phyloP scores from a whole-genome alignment of 2,329 filamentous ascomycete genomes.

The Fusarium austroafricanum region DNA sequence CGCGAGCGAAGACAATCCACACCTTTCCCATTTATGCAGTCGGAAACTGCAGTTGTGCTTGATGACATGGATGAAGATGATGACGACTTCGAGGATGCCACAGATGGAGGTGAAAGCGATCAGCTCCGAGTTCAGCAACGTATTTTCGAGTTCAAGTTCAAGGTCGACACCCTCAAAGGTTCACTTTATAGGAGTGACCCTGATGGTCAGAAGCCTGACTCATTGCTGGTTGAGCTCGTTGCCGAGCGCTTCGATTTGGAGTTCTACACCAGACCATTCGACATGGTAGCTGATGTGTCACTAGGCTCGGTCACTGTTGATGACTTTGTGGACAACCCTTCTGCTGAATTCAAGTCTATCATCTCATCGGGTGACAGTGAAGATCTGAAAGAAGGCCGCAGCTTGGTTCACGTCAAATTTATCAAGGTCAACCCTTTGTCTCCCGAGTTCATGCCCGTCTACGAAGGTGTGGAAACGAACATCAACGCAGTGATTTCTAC shows the following conservation, averaged over 20 bases:
- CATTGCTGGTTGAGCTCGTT: slow-evolving; percentile 88
- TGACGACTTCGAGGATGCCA: slow-evolving; percentile 74
- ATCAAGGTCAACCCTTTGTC: slow-evolving; percentile 89
- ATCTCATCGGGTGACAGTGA: slow-evolving; percentile 83
- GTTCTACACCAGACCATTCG: slow-evolving; percentile 88
- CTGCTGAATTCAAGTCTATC: slow-evolving; percentile 95
- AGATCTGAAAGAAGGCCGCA: slow-evolving; percentile 80
- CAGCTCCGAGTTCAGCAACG: slow-evolving; percentile 83
- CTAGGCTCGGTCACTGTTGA: slow-evolving; percentile 89
- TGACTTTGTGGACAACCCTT: slow-evolving; percentile 90
- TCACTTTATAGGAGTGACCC: slow-evolving; percentile 90
- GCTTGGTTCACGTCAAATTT: slow-evolving; percentile 90
- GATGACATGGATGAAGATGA: slow-evolving; percentile 79
- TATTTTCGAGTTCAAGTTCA: slow-evolving; percentile 96
- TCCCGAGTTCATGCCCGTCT: slow-evolving; percentile 91
- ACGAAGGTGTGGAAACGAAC: slow-evolving; percentile 94
- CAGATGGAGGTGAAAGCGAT: slow-evolving; percentile 65
- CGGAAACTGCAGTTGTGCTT: slow-evolving; percentile 81
- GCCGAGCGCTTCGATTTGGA: slow-evolving; percentile 89
- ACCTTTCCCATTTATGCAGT: slow-evolving; percentile 78
- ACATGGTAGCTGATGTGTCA: slow-evolving; percentile 93
- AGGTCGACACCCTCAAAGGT: slow-evolving; percentile 91
- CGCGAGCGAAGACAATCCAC: slow-evolving; percentile 71
- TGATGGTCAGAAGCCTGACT: slow-evolving; percentile 78
- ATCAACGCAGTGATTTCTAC: slow-evolving; percentile 92